These are phyloP conservation scores for Umbelopsis isabellina DNA, from an alignment of 192 early-diverging fungal genomes.

Conservation along the genomic window DNA sequence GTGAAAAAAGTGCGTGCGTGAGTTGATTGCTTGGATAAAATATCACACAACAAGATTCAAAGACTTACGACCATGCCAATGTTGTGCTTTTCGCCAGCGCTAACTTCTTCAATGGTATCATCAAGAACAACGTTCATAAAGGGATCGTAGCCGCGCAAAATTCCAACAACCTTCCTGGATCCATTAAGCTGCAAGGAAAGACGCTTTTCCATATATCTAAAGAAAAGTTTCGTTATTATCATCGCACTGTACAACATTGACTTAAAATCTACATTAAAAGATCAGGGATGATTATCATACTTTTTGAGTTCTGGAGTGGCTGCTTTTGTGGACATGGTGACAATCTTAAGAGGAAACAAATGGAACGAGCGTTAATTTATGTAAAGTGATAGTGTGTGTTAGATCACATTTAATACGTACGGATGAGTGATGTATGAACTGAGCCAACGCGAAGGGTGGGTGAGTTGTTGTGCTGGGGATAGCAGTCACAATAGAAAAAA, in stretches of 20 bases:
- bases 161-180: constrained; percentile 86
- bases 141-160: constrained; percentile 97
- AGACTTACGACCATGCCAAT: constrained; percentile 87
- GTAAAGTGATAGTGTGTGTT: too few species aligned
- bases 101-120: constrained; percentile 84
- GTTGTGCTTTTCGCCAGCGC: constrained; percentile 62
- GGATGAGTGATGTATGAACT: too few species aligned
- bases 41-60: too few species aligned
- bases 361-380: too few species aligned
- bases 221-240: not conserved
- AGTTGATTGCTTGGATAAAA: too few species aligned
- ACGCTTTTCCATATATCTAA: constrained; percentile 90
- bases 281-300: constrained; percentile 21
- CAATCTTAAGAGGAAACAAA: not conserved
- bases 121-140: constrained; percentile 99
- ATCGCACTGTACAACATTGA: not conserved
- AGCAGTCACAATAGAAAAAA: too few species aligned
- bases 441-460: too few species aligned
- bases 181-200: constrained; percentile 92
- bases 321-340: constrained; percentile 30
- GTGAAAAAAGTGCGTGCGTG: not conserved
- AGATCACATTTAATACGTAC: too few species aligned
- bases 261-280: not conserved
- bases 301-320: constrained; percentile 49
- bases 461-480: too few species aligned